Evolutionary conservation across 2,329 filamentous ascomycete genomes (phyloP), one percentile per base, ranked within the genome.

Genomic region (Neopestalotiopsis rosae): DNA sequence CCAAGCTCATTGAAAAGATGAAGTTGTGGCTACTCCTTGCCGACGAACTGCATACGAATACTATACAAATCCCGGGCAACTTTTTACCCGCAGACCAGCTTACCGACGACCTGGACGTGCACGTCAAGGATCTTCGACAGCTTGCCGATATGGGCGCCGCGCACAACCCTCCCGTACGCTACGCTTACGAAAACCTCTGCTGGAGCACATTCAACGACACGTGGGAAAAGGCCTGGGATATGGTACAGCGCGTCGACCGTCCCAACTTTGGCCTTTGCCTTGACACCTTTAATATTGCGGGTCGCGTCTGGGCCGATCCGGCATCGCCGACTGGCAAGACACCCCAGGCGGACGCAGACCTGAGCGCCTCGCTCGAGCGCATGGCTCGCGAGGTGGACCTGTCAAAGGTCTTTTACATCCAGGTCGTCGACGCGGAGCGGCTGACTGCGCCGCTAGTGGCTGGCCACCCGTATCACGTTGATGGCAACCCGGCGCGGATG

Each of bases 241-340:
- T 94, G 2, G 88, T 94, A 0, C 80, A 84, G 72, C 81, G 80
- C 2, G 91, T 94, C 34, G 84, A 92, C 77, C 80, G 91, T 7
- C 79, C 86, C 12, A 95, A 95, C 79, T 94, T 95, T 75, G 92
- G 92, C 7, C 82, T 94, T 56, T 94, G 92, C 76, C 84, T 95
- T 30, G 92, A 95, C 79, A 93, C 90, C 0, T 95, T 94, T 81
- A 93, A 95, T 78, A 91, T 95, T 69, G 88, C 91, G 0, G 92
- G 88, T 0, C 82, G 89, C 6, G 87, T 93, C 69, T 95, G 88
- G 72, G 92, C 90, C 0, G 92, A 95, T 74, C 92, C 92, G 0
- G 79, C 87, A 0, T 78, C 84, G 0, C 72, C 81, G 0, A 81
- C 82, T 0, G 88, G 91, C 2, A 84, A 84, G 72, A 87, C 82